These are phyloP conservation scores for Talaromyces atroroseus DNA, from an alignment of 2,329 filamentous ascomycete genomes.

Conservation along the genomic window DNA sequence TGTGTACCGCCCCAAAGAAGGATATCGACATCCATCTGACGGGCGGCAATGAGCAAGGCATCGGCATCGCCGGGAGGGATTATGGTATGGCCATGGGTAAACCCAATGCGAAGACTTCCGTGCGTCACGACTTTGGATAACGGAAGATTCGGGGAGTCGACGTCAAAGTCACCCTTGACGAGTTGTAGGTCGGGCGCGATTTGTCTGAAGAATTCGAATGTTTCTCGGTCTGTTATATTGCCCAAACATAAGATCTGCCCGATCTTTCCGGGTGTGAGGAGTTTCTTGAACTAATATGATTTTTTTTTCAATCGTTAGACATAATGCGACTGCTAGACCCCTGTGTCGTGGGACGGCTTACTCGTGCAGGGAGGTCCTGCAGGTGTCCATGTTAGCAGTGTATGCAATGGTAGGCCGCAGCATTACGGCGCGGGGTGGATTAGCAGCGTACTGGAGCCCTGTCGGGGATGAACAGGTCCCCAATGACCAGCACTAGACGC, in stretches of 20 bases:
- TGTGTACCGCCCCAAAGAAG: conserved; percentile 65
- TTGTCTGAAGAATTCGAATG: conserved; percentile 73
- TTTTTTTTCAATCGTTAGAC: conserved; percentile 10
- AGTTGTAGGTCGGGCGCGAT: conserved; percentile 67
- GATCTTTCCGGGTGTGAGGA: conserved; percentile 77
- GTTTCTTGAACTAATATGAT: conserved; percentile 78
- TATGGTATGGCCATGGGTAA: conserved; percentile 67
- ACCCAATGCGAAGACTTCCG: conserved; percentile 61
- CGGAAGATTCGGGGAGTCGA: conserved; percentile 60
- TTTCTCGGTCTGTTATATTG: conserved; percentile 72
- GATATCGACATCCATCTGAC: conserved; percentile 67
- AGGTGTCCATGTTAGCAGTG: conserved; percentile 12
- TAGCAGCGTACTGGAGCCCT: conserved; percentile 62
- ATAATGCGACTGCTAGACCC: too few species aligned
- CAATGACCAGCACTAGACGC: conserved; percentile 84
- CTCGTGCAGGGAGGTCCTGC: conserved; percentile 80
- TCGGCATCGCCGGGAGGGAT: conserved; percentile 62
- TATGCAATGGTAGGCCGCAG: conserved; percentile 6
- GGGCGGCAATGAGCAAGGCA: conserved; percentile 60
- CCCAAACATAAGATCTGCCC: conserved; percentile 74
- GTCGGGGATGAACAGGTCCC: conserved; percentile 91
- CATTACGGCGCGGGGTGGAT: conserved; percentile 10
- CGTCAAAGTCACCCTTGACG: conserved; percentile 65
- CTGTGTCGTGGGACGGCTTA: conserved; percentile 32
- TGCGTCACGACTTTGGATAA: conserved; percentile 66